Base-by-base conservation (phyloP, 192 early-diverging fungal genomes). In the Allomyces macrogynus region DNA sequence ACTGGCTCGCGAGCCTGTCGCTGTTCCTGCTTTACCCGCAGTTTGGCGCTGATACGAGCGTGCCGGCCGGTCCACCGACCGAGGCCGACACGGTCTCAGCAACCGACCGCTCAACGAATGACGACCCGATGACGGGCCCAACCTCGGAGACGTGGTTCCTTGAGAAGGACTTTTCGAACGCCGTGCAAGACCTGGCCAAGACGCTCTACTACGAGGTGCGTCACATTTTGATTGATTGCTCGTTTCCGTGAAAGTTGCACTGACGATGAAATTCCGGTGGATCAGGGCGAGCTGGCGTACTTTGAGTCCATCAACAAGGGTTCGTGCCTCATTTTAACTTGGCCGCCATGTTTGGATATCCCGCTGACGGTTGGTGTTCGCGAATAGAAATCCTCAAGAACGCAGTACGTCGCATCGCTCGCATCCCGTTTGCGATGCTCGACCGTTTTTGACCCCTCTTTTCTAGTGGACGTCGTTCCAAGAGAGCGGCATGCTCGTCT, bases 201-300 rank as follows among this genome's bases (percentile, higher is more conserved):
- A 89, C 89, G 0, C 70, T 91, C 16, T 91, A 89, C 71, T 89
- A 88, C 70, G 87, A 91, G 70, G 89, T 87, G 26, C 76, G 81
- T n/a, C 61, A 68, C 79, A 60, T 73, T 18, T 43, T 40, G 24
- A 22, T 71, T 61, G 22, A 7, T 49, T 42, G 44, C 7, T 5
- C 25, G 20, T 7, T 64, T 11, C 4, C 14, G 24, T 24, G 63
- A 32, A 24, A 1, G 63, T 63, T 60, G 63, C 27, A 1, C 23
- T 8, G 3, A 44, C 23, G 22, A 60, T 43, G 23, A 0, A 49
- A 24, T 60, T 10, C 60, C 27, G 44, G 61, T 44, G 27, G 57
- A 43, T 23, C 22, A 40, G 73, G 77, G 77, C 62, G 75, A 80
- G 61, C 57, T 83, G 64, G 79, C 83, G 5, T 89, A 89, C 72